These are phyloP conservation scores for Fusarium concolor DNA, from an alignment of 2,329 filamentous ascomycete genomes.

Conservation along the genomic window DNA sequence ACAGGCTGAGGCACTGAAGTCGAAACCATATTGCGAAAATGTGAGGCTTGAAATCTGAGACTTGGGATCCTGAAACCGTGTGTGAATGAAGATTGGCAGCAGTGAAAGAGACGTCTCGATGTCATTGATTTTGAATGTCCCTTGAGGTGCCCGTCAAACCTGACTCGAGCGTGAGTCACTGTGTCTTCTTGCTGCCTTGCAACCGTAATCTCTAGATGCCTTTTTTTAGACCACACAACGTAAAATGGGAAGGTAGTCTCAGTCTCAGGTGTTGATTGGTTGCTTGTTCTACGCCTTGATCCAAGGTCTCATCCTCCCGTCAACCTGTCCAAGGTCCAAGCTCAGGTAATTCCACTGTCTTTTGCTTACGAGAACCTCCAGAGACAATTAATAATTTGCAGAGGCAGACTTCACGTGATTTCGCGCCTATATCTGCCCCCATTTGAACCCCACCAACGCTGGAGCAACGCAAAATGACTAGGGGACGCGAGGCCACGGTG, in stretches of 20 bases:
- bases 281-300: slow-evolving; percentile 19
- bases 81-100: slow-evolving; percentile 15
- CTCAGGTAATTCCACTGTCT: slow-evolving; percentile 16
- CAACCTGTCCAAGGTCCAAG: slow-evolving; percentile 31
- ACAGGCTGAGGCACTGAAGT: slow-evolving; percentile 35
- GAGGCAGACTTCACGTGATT: slow-evolving; percentile 36
- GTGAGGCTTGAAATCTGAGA: slow-evolving; percentile 12
- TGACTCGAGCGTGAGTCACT: slow-evolving; percentile 30
- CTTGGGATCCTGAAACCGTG: slow-evolving; percentile 6
- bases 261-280: slow-evolving; percentile 35
- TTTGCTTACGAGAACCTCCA: slow-evolving; percentile 31
- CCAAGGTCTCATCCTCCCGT: slow-evolving; percentile 38
- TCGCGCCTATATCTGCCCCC: slow-evolving; percentile 33
- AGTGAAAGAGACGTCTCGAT: slow-evolving; percentile 36
- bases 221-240: slow-evolving; percentile 4
- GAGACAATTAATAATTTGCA: slow-evolving; percentile 45
- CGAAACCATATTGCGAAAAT: slow-evolving; percentile 46
- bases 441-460: slow-evolving; percentile 32
- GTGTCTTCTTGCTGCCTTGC: slow-evolving; percentile 21
- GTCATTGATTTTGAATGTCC: slow-evolving; percentile 36
- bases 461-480: slow-evolving; percentile 33
- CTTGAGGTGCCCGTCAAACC: not conserved
- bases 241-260: slow-evolving; percentile 4
- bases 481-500: slow-evolving; percentile 34
- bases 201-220: slow-evolving; percentile 20